Evolutionary conservation across 1,284 basidiomycete species (phyloP).

Genomic region (Earliella scabrosa): DNA sequence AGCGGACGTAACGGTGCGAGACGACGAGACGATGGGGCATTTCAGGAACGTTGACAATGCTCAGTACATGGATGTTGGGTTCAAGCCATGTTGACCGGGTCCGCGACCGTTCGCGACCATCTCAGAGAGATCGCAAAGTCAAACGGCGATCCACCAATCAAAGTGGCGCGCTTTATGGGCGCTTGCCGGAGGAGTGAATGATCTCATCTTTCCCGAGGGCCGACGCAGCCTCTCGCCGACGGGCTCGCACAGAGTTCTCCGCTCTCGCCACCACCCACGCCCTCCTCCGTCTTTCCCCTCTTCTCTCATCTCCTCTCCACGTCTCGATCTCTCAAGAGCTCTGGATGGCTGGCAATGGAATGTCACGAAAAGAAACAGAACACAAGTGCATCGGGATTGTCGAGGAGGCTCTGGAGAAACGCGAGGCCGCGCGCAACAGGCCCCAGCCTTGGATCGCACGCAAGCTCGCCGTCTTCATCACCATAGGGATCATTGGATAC

Average conservation of each 20-base stretch:
- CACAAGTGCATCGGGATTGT: constrained; percentile 37
- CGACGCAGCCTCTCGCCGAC: not conserved
- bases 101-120: not conserved
- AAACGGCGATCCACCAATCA: constrained; percentile 9
- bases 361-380: constrained; percentile 23
- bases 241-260: not conserved
- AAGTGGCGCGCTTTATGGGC: constrained; percentile 3
- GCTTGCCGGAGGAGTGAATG: not conserved
- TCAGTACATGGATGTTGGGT: not conserved
- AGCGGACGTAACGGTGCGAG: constrained; percentile 41
- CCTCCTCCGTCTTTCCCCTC: constrained; percentile 2
- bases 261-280: not conserved
- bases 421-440: constrained; percentile 40
- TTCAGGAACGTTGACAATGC: not conserved
- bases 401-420: constrained; percentile 47
- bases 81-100: not conserved
- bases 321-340: not conserved
- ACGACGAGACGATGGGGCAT: constrained; percentile 4
- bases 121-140: not conserved
- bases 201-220: constrained; percentile 9
- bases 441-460: constrained; percentile 66
- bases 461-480: constrained; percentile 60
- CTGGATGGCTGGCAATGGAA: too few species aligned
- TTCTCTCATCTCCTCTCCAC: not conserved
- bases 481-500: constrained; percentile 59